Evolutionary conservation across 129 eudicot genomes (phyloP).

Genomic region (Flaveria ramosissima): DNA sequence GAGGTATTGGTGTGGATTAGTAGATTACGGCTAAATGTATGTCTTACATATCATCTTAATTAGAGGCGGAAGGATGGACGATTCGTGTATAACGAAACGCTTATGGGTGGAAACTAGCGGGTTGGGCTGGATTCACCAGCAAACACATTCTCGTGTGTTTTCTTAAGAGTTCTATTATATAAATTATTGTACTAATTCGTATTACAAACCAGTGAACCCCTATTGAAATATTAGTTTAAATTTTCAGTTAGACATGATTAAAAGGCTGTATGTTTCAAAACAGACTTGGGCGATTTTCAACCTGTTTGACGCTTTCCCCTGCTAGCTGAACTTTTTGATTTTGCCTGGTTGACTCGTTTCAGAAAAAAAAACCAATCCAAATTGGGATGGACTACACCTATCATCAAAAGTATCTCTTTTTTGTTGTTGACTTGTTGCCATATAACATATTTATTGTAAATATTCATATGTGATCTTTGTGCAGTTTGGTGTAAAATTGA

Average conservation of each 20-base stretch:
- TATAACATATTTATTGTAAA: background rate
- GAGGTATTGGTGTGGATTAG: background rate
- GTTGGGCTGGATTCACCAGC: background rate
- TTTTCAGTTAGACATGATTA: background rate
- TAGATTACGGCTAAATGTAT: background rate
- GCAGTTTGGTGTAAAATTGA: conserved; percentile 5
- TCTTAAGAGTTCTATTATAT: background rate
- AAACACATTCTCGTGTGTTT: background rate
- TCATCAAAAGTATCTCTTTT: background rate
- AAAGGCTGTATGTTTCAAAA: background rate
- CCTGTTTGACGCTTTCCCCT: background rate
- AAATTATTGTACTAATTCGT: background rate
- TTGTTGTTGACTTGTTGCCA: background rate
- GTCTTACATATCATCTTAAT: background rate
- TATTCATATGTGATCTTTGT: background rate
- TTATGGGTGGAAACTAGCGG: background rate
- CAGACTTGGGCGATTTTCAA: background rate
- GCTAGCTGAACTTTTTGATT: background rate
- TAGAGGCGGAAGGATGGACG: background rate
- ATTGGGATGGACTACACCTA: background rate
- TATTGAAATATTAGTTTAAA: background rate
- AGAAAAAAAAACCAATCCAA: background rate
- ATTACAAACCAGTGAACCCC: background rate
- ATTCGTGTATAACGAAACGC: background rate
- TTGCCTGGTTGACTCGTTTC: background rate